phyloP scores from a whole-genome alignment of 2,329 filamentous ascomycete genomes.

The Diaporthe sp. region DNA sequence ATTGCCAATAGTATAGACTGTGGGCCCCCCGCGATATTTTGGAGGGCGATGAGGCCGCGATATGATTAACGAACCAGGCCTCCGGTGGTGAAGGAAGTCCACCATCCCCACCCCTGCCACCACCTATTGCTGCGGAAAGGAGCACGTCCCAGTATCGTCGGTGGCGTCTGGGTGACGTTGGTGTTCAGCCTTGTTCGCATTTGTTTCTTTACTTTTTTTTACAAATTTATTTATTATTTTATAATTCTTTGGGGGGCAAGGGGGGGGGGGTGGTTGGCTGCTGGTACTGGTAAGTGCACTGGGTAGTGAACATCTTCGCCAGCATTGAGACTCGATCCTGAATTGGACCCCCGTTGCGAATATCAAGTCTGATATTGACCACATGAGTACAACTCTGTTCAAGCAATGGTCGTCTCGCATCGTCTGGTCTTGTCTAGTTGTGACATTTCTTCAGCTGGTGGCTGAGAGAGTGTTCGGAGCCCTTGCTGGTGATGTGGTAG shows the following conservation, averaged over 20 bases:
- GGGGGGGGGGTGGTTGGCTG: not conserved
- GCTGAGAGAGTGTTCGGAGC: not conserved
- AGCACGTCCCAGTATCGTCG: not conserved
- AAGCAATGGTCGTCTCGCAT: slow-evolving; percentile 20
- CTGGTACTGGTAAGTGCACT: not conserved
- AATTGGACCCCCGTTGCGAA: slow-evolving; percentile 20
- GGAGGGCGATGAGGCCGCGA: slow-evolving; percentile 16
- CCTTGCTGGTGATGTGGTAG: not conserved
- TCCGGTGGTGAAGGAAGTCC: not conserved
- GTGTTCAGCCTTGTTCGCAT: slow-evolving; percentile 8
- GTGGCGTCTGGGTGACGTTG: not conserved
- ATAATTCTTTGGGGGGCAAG: not conserved
- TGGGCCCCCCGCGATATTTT: slow-evolving; percentile 6
- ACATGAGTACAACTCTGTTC: not conserved
- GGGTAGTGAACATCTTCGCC: not conserved
- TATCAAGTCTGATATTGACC: slow-evolving; percentile 10
- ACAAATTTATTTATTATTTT: not conserved
- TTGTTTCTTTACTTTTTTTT: not conserved
- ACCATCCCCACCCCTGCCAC: not conserved
- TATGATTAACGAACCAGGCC: slow-evolving; percentile 23
- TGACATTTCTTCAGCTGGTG: not conserved
- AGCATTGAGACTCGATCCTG: not conserved
- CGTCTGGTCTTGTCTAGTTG: not conserved
- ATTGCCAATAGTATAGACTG: slow-evolving; percentile 38
- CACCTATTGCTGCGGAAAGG: not conserved